Evolutionary conservation across 2,329 filamentous ascomycete species (phyloP), one percentile per base, ranked within the genome.

Genomic region (Leptographium radiaticola): DNA sequence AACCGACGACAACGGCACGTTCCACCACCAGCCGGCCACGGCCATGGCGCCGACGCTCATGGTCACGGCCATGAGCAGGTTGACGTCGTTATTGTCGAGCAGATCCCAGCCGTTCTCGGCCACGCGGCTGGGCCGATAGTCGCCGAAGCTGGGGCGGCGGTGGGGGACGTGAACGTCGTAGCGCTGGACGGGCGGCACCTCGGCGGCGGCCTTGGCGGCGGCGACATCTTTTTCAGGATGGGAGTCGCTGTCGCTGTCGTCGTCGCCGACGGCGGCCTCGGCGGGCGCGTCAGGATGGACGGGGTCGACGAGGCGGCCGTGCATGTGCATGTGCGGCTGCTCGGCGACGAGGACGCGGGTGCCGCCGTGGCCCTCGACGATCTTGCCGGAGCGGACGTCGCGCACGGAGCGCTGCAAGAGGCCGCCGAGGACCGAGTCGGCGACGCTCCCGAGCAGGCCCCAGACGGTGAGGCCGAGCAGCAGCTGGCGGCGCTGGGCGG

Each of bases 11-110:
- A 81, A 62, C 8, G 79, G 75, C 30, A 83, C 63, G 6, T 68
- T 72, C 81, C 81, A 85, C 56, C 77, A 75, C 77, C 75, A 81
- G 46, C 74, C 70, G 34, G 78, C 81, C 38, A 80, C 68, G 0
- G 70, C 72, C 80, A 97, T 94, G 6, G 83, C 86, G 6, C 84
- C 80, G 18, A 89, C 59, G 65, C 87, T 95, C 79, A 95, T 90
- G 6, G 75, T 74, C 15, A 80, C 75, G 0, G 91, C 90, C 91
- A 96, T 97, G 54, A 91, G 67, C 55, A 96, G 80, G 67, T 98
- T 98, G 62, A 98, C 89, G 53, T 87, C 86, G 67, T 98, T 98
- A 68, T 98, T 98, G 68, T 95, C 89, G 55, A 98, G 72, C 57
- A 94, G 66, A 65, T 95, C 79, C 79, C 70, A 74, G 51, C 65